Evolutionary conservation across 768 basidiomycete species (phyloP).

Genomic region (Pulveroboletus sp.): DNA sequence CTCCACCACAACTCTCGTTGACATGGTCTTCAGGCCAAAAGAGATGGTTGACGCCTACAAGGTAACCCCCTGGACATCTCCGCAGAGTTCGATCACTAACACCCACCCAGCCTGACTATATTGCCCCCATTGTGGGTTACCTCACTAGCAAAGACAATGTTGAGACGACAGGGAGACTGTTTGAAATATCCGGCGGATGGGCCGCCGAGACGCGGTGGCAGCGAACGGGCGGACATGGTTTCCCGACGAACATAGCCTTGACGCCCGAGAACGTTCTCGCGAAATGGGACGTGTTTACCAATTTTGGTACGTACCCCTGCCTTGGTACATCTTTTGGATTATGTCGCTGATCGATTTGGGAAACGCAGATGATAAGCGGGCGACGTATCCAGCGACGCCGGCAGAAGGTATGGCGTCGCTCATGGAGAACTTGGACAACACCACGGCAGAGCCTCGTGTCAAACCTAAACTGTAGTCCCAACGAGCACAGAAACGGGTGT

Average conservation of each 20-base stretch:
- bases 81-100: background rate
- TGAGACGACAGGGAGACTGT: slow-evolving; percentile 67
- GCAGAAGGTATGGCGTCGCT: slow-evolving; percentile 77
- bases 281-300: slow-evolving; percentile 81
- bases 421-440: slow-evolving; percentile 52
- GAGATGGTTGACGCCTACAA: slow-evolving; percentile 90
- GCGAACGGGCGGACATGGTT: slow-evolving; percentile 79
- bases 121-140: slow-evolving; percentile 91
- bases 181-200: slow-evolving; percentile 90
- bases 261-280: slow-evolving; percentile 75
- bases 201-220: slow-evolving; percentile 92
- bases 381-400: slow-evolving; percentile 73
- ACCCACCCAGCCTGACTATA: slow-evolving; percentile 66
- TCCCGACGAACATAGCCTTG: slow-evolving; percentile 71
- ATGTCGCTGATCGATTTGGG: background rate
- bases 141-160: slow-evolving; percentile 78
- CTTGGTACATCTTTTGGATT: background rate
- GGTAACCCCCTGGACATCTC: slow-evolving; percentile 32
- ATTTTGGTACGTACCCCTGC: slow-evolving; percentile 57
- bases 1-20: background rate
- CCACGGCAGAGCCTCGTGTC: slow-evolving; percentile 18
- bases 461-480: slow-evolving; percentile 53
- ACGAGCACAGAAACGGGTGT: background rate
- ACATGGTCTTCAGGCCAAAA: slow-evolving; percentile 48
- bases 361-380: slow-evolving; percentile 64